phyloP scores from a whole-genome alignment of 169 alveolate genomes.

The Perkinsus chesapeaki region DNA sequence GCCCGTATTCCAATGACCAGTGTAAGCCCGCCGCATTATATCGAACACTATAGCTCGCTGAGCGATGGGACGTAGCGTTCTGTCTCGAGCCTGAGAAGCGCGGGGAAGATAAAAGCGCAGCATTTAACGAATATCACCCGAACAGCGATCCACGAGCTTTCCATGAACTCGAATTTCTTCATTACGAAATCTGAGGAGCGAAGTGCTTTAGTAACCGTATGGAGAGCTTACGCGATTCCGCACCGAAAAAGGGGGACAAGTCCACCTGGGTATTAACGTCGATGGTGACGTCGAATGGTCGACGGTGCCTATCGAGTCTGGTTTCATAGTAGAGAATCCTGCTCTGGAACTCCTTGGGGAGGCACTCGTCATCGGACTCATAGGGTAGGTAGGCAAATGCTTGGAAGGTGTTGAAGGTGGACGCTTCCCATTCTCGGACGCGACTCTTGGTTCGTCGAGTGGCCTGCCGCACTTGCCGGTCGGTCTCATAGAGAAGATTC shows the following conservation, averaged over 20 bases:
- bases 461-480: not conserved
- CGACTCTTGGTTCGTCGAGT: not conserved
- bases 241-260: not conserved
- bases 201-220: not conserved
- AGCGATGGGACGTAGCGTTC: not conserved
- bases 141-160: not conserved
- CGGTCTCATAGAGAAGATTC: not conserved
- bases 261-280: not conserved
- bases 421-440: not conserved
- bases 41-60: not conserved
- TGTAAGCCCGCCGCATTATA: not conserved
- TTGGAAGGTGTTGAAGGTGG: not conserved
- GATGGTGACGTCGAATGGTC: not conserved
- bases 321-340: not conserved
- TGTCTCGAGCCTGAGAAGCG: not conserved
- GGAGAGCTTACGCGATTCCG: not conserved
- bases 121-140: not conserved
- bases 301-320: not conserved
- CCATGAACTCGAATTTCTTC: not conserved
- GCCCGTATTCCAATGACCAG: not conserved
- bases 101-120: not conserved
- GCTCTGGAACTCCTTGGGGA: not conserved
- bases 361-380: not conserved
- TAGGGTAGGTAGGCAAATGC: not conserved
- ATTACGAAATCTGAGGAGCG: not conserved